A percentile compares a stretch with the other conserved stretches of the same genome.
phyloP scores from a whole-genome alignment of 176 grass and related monocot genomes.

The Bonia amplexicaulis region DNA sequence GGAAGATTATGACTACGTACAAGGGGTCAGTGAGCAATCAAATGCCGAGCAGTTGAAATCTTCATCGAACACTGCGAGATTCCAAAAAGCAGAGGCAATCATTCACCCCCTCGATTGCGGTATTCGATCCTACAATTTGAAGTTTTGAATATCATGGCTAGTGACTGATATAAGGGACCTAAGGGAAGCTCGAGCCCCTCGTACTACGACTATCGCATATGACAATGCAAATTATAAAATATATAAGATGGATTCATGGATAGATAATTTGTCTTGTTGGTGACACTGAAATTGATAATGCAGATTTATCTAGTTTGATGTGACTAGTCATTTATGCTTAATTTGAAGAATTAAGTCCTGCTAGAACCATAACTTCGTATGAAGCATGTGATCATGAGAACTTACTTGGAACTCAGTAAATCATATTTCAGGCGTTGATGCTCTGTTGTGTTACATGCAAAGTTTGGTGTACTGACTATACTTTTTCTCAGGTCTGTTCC shows the following conservation, averaged over 20 bases:
- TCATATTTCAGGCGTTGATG: constrained; percentile 1
- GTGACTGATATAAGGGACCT: not conserved
- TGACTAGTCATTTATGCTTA: not conserved
- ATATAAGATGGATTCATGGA: not conserved
- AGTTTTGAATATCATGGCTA: not conserved
- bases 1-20: too few relatives aligned
- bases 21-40: too few relatives aligned
- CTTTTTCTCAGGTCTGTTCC: constrained; percentile 46
- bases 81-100: too few relatives aligned
- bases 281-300: not conserved
- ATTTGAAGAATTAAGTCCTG: constrained; percentile 2
- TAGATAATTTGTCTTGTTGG: not conserved
- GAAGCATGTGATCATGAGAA: not conserved
- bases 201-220: not conserved
- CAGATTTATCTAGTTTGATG: not conserved
- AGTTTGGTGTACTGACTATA: constrained; percentile 28
- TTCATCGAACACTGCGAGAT: too few relatives aligned
- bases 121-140: not conserved
- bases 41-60: too few relatives aligned
- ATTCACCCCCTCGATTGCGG: too few relatives aligned
- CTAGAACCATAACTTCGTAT: not conserved
- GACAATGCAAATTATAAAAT: not conserved
- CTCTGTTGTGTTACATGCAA: not conserved
- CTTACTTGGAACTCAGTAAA: not conserved
- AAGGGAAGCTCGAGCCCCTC: not conserved